Evolutionary conservation across 306 rosid species (phyloP).

Genomic region (Cucumis cinereus): DNA sequence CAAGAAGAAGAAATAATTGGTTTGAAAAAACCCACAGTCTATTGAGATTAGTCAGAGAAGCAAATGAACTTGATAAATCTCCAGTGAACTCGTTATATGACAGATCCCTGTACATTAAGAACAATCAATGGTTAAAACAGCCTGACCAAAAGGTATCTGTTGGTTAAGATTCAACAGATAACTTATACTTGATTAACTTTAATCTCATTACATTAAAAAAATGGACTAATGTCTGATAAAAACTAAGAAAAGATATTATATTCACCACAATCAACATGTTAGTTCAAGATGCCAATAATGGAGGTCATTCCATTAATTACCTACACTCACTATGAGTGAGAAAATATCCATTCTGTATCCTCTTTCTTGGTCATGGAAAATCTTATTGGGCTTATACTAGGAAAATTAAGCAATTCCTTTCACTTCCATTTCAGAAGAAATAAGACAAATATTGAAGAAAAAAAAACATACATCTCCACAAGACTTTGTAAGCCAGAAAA

Average conservation of each 20-base stretch:
- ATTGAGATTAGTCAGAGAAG: conserved; percentile 46
- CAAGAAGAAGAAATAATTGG: neutral
- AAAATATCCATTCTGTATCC: neutral
- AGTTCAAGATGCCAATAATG: neutral
- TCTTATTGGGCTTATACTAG: neutral
- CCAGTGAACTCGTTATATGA: conserved; percentile 68
- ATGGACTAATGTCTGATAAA: neutral
- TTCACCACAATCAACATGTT: neutral
- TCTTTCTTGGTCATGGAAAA: neutral
- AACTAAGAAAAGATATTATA: neutral
- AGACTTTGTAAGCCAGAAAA: conserved; percentile 60
- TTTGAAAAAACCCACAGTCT: conserved; percentile 38
- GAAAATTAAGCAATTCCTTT: conserved; percentile 1
- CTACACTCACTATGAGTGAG: neutral
- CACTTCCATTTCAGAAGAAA: neutral
- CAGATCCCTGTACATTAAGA: conserved; percentile 48
- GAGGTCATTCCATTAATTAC: neutral
- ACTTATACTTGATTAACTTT: neutral
- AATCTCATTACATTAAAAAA: neutral
- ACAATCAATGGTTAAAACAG: neutral
- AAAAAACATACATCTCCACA: conserved; percentile 60
- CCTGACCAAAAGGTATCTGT: neutral
- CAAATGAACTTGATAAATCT: conserved; percentile 85
- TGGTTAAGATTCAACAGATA: neutral
- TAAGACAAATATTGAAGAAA: neutral